These are phyloP conservation scores for Fusarium sp. DNA, from an alignment of 2,329 filamentous ascomycete species.

Conservation along the genomic window DNA sequence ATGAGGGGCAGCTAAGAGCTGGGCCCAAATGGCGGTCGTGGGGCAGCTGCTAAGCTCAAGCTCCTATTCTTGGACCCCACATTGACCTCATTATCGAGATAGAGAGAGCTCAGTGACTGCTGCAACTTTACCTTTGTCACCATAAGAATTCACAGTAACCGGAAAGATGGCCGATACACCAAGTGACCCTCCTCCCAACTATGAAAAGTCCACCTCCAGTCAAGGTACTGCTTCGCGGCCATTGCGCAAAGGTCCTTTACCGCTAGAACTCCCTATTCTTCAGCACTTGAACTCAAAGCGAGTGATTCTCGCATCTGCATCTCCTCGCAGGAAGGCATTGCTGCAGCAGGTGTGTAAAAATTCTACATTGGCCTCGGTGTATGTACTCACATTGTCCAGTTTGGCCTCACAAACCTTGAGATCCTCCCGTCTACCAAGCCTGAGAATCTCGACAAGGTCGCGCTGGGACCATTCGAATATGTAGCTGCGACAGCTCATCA, in stretches of 20 bases:
- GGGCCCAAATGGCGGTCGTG: slow-evolving; percentile 28
- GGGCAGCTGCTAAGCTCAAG: slow-evolving; percentile 40
- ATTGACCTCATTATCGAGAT: slow-evolving; percentile 44
- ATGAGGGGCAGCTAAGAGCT: slow-evolving; percentile 37
- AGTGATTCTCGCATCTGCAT: slow-evolving; percentile 90
- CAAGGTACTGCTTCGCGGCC: slow-evolving; percentile 50
- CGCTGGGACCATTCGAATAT: slow-evolving; percentile 86
- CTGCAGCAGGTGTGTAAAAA: slow-evolving; percentile 71
- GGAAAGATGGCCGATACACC: slow-evolving; percentile 48
- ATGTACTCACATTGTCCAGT: slow-evolving; percentile 57
- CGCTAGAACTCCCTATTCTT: slow-evolving; percentile 84
- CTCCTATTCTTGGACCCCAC: slow-evolving; percentile 44
- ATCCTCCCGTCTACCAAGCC: slow-evolving; percentile 84
- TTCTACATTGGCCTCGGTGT: not conserved
- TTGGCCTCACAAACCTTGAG: slow-evolving; percentile 86
- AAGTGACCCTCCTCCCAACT: slow-evolving; percentile 61
- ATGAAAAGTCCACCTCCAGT: slow-evolving; percentile 57
- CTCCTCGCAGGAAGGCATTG: slow-evolving; percentile 84
- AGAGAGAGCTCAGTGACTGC: slow-evolving; percentile 18
- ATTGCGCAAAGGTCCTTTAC: slow-evolving; percentile 67
- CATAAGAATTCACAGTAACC: not conserved
- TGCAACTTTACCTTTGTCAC: slow-evolving; percentile 22
- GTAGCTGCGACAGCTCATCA: slow-evolving; percentile 86
- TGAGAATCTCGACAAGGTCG: slow-evolving; percentile 84
- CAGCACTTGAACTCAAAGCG: slow-evolving; percentile 80